These are phyloP conservation scores for Alternaria viburni DNA, from an alignment of 2,329 filamentous ascomycete species.

Conservation along the genomic window DNA sequence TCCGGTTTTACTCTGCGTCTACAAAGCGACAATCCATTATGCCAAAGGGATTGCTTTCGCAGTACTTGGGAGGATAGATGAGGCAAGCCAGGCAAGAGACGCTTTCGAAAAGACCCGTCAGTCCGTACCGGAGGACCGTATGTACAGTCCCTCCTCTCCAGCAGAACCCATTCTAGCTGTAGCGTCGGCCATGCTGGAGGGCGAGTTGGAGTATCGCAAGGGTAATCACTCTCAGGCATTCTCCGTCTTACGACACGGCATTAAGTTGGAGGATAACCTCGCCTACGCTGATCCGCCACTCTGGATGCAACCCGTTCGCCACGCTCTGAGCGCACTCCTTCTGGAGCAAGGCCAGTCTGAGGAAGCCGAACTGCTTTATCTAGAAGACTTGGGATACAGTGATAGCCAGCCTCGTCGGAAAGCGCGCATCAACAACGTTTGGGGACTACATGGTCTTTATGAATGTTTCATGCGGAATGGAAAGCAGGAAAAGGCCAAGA, in stretches of 20 bases:
- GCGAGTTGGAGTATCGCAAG: slow-evolving; percentile 1
- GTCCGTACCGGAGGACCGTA: neutral
- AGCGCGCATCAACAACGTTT: slow-evolving; percentile 5
- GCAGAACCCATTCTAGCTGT: neutral
- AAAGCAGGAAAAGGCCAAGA: neutral
- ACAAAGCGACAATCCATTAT: neutral
- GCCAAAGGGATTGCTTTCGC: slow-evolving; percentile 1
- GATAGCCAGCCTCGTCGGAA: neutral
- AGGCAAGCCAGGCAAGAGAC: neutral
- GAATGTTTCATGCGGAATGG: neutral
- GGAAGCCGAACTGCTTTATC: neutral
- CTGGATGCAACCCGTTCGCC: slow-evolving; percentile 10
- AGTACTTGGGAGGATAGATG: neutral
- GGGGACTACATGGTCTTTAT: slow-evolving; percentile 2
- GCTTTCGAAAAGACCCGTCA: neutral
- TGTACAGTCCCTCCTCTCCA: neutral
- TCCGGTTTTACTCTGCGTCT: neutral
- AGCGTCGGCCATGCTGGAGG: slow-evolving; percentile 2
- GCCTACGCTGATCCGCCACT: neutral
- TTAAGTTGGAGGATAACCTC: neutral
- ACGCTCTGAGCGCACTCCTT: slow-evolving; percentile 4
- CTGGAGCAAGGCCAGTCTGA: slow-evolving; percentile 4
- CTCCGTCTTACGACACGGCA: neutral
- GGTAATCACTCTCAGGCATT: neutral
- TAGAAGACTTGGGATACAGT: slow-evolving; percentile 1